Base-by-base conservation (phyloP, 441 rosid genomes). In the Lepidium campestre region DNA sequence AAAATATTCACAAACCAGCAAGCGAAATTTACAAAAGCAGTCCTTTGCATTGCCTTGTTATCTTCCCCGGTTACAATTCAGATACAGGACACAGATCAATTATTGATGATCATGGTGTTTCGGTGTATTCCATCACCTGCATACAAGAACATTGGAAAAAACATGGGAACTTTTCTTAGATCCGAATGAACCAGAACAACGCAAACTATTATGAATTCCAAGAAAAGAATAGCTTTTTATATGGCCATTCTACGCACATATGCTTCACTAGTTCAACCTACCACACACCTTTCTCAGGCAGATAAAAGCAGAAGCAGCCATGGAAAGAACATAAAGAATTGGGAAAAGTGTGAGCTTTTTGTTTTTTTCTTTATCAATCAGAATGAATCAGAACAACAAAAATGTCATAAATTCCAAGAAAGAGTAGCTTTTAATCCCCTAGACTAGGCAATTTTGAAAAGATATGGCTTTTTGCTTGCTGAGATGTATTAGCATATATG, bases 41-140 rank as follows among this genome's bases (percentile, higher is more conserved):
- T 19, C 39, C 0, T 42, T 47, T 41, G 40, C 76, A 41, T 23
- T 73, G 68, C 52, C 68, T 67, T 67, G 53, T 56, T 39, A 65
- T 72, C 72, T 58, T 67, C 77, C 64, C 72, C n/a, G 10, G 54
- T 67, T 73, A 37, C 60, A 39, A 44, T 52, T 73, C 44, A 47
- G 68, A 67, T 36, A 46, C 53, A 46, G 14, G 64, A 31, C 19
- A 7, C 52, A 36, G 3, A 45, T 73, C 47, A 66, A 35, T 72
- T 4, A 44, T 42, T 0, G 36, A 58, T 61, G 46, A 9, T 74
- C 77, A 73, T 0, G 77, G 77, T 39, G 77, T 67, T 67, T 74
- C 77, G 2, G 62, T 74, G 60, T 67, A 74, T 11, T 74, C 77
- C 77, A 74, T 74, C 77, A 74, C 77, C 77, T 67, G 69, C 65